Percentiles rank a stretch among this genome's conserved stretches.
Evolutionary conservation across 2,329 filamentous ascomycete species (phyloP).

Genomic region (Chaetomiaceae sp.): DNA sequence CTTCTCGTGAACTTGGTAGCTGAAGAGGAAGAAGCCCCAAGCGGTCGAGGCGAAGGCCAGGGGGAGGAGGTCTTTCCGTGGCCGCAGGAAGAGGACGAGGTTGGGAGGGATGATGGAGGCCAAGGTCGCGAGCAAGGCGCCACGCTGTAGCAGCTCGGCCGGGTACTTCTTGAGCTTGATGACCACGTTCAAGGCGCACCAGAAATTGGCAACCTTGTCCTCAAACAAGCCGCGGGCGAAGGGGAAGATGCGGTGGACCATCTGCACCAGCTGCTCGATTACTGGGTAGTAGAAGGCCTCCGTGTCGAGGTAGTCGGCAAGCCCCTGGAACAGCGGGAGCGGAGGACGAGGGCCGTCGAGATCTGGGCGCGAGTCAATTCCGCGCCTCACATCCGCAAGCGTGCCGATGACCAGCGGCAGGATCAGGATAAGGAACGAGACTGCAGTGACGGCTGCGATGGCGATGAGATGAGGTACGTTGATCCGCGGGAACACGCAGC

Average conservation of each 20-base stretch:
- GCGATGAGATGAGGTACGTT: constrained; percentile 64
- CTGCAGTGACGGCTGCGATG: constrained; percentile 68
- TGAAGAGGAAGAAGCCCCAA: constrained; percentile 97
- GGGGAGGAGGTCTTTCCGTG: constrained; percentile 71
- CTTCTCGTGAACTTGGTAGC: constrained; percentile 98
- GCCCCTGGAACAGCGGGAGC: constrained; percentile 56
- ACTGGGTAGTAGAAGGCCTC: constrained; percentile 69
- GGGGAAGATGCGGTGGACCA: constrained; percentile 89
- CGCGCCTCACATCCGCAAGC: constrained; percentile 62
- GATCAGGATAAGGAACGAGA: constrained; percentile 70
- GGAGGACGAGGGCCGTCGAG: constrained; percentile 56
- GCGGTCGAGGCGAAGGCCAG: constrained; percentile 77
- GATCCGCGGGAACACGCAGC: constrained; percentile 72
- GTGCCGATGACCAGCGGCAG: constrained; percentile 71
- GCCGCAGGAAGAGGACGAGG: constrained; percentile 71
- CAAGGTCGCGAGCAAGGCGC: constrained; percentile 71
- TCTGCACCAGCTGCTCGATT: constrained; percentile 74
- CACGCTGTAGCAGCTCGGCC: constrained; percentile 65
- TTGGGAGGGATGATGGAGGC: constrained; percentile 75
- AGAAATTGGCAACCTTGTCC: constrained; percentile 98
- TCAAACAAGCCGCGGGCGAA: constrained; percentile 95
- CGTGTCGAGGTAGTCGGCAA: constrained; percentile 57
- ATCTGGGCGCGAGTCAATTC: constrained; percentile 54
- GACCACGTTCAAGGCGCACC: constrained; percentile 87
- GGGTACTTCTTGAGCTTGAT: constrained; percentile 80